Conservation (phyloP, 257 asterid species). For the Ballota nigra region DNA sequence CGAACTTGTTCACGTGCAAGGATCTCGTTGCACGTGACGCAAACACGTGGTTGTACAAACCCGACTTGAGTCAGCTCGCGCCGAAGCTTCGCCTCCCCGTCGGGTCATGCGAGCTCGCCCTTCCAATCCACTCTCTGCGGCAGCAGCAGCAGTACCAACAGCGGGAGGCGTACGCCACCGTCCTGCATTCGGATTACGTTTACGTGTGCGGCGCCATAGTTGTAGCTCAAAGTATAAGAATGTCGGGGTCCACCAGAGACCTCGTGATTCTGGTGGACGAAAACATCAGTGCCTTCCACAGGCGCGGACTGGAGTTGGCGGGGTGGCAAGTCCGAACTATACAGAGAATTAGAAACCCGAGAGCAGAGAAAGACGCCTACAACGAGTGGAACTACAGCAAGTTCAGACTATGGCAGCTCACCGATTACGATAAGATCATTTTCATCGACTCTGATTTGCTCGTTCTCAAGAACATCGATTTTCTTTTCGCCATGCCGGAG, state of each 20-base stretch:
- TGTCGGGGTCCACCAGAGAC: conserved; percentile 70
- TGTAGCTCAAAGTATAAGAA: conserved; percentile 71
- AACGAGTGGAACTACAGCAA: conserved; percentile 96
- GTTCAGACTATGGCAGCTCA: conserved; percentile 85
- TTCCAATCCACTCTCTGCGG: conserved; percentile 23
- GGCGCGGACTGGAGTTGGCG: conserved; percentile 62
- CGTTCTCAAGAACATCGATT: conserved; percentile 64
- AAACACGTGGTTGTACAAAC: conserved; percentile 56
- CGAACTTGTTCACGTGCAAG: conserved; percentile 59
- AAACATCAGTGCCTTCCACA: conserved; percentile 50
- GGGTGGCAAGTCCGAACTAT: conserved; percentile 81
- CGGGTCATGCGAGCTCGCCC: conserved; percentile 86
- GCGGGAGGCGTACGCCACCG: conserved; percentile 81
- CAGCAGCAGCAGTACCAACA: neutral
- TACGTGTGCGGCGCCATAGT: conserved; percentile 93
- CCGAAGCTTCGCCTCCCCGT: conserved; percentile 64
- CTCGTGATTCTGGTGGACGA: conserved; percentile 78
- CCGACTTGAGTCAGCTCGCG: conserved; percentile 39
- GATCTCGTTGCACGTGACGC: conserved; percentile 51
- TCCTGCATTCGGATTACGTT: conserved; percentile 70
- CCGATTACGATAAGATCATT: conserved; percentile 76
- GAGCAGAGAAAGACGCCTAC: conserved; percentile 76
- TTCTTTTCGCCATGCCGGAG: conserved; percentile 66
- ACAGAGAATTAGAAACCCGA: conserved; percentile 71
- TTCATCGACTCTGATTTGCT: conserved; percentile 81